A percentile compares a stretch with the other conserved stretches of the same genome.
phyloP scores from a whole-genome alignment of 2,329 filamentous ascomycete species.

The Colletotrichum sojae region DNA sequence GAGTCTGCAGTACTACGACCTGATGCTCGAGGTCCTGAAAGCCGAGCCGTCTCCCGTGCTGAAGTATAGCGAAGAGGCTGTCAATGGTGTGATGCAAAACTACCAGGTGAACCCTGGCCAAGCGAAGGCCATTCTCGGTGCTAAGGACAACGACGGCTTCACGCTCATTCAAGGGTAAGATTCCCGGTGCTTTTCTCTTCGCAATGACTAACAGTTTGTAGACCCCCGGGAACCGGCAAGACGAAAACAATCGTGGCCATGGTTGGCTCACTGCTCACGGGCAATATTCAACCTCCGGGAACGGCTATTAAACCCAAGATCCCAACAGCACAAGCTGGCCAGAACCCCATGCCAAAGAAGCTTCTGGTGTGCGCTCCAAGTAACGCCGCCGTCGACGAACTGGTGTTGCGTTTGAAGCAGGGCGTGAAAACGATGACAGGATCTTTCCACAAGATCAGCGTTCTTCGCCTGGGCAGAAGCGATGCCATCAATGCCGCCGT shows the following conservation, averaged over 20 bases:
- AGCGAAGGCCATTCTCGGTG: conserved; percentile 91
- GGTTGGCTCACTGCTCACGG: conserved; percentile 86
- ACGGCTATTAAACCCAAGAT: conserved; percentile 50
- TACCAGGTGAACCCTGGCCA: conserved; percentile 92
- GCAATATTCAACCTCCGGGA: conserved; percentile 60
- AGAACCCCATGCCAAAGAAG: conserved; percentile 75
- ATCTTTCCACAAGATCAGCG: conserved; percentile 81
- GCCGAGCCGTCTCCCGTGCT: conserved; percentile 93
- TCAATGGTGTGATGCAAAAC: conserved; percentile 78
- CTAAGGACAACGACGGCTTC: conserved; percentile 95
- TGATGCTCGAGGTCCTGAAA: conserved; percentile 91
- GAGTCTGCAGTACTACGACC: conserved; percentile 93
- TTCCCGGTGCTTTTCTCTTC: conserved; percentile 27
- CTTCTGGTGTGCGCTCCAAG: conserved; percentile 97
- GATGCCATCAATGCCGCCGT: conserved; percentile 94
- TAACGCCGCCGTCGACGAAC: conserved; percentile 96
- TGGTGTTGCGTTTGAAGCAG: conserved; percentile 91
- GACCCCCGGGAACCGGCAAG: conserved; percentile 95
- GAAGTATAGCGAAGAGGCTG: conserved; percentile 81
- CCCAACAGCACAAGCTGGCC: conserved; percentile 51
- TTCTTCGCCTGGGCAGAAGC: conserved; percentile 89
- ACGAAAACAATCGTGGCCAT: conserved; percentile 98
- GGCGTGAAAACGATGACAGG: conserved; percentile 86
- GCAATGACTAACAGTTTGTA: conserved; percentile 53
- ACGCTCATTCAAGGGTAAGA: conserved; percentile 90